A percentile compares a stretch with the other conserved stretches of the same genome.
These are phyloP conservation scores for Boletales sp. DNA, from an alignment of 768 basidiomycete species.

Conservation along the genomic window DNA sequence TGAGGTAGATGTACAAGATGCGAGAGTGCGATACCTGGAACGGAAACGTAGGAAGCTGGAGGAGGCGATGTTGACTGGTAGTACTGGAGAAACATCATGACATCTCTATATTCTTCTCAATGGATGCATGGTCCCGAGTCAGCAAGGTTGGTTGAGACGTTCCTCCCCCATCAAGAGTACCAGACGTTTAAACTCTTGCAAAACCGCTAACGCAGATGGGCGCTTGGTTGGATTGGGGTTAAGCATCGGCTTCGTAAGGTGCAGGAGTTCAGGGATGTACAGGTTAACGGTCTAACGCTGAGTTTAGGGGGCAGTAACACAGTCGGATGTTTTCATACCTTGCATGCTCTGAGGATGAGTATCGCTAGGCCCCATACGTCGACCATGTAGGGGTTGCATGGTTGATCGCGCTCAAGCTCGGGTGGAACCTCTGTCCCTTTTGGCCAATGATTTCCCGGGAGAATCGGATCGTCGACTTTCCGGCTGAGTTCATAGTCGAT, in stretches of 20 bases:
- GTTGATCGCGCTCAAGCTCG: conserved; percentile 54
- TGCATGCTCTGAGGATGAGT: conserved; percentile 60
- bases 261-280: conserved; percentile 56
- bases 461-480: conserved; percentile 39
- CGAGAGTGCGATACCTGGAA: conserved; percentile 69
- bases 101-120: neutral
- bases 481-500: conserved; percentile 73
- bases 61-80: conserved; percentile 15
- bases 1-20: conserved; percentile 68
- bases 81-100: conserved; percentile 13
- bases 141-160: conserved; percentile 23
- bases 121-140: neutral
- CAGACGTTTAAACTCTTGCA: conserved; percentile 51
- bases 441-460: conserved; percentile 39
- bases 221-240: conserved; percentile 46
- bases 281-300: conserved; percentile 49
- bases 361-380: conserved; percentile 73
- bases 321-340: conserved; percentile 39
- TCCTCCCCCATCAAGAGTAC: conserved; percentile 39
- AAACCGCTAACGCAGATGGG: conserved; percentile 46
- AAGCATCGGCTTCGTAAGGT: conserved; percentile 60
- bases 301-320: conserved; percentile 4
- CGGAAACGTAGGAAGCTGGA: conserved; percentile 79
- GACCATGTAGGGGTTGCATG: conserved; percentile 60
- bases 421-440: conserved; percentile 69